Evolutionary conservation across 2,329 filamentous ascomycete genomes (phyloP).

Genomic region (Neopestalotiopsis sp.): DNA sequence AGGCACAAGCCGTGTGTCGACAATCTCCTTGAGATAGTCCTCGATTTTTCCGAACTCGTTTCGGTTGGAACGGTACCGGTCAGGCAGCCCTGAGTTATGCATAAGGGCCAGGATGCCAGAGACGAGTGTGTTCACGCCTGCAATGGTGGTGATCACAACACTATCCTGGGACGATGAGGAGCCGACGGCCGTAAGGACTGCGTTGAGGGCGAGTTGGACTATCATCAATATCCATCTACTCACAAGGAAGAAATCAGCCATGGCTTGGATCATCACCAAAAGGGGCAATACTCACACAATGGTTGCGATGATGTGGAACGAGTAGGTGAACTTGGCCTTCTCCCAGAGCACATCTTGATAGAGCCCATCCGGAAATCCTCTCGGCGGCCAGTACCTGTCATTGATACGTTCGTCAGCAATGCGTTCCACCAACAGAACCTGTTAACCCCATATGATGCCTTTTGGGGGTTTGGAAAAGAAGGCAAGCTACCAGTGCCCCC

Average conservation of each 20-base stretch:
- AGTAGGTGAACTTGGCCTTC: constrained; percentile 49
- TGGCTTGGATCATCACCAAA: not conserved
- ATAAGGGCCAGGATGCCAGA: constrained; percentile 56
- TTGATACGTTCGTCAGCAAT: not conserved
- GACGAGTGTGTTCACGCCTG: constrained; percentile 53
- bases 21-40: constrained; percentile 54
- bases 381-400: constrained; percentile 46
- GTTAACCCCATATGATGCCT: not conserved
- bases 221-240: constrained; percentile 52
- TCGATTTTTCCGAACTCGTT: constrained; percentile 55
- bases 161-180: constrained; percentile 43
- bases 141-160: constrained; percentile 53
- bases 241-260: constrained; percentile 20
- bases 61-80: constrained; percentile 54
- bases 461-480: not conserved
- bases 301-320: constrained; percentile 48
- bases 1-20: constrained; percentile 52
- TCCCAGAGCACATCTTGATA: constrained; percentile 53
- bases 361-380: constrained; percentile 52
- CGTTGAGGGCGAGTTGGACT: constrained; percentile 53
- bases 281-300: constrained; percentile 7
- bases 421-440: not conserved
- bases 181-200: constrained; percentile 55
- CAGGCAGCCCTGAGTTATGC: constrained; percentile 59
- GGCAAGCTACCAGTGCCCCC: not conserved